These are phyloP conservation scores for Starmerella ratchasimensis DNA, from an alignment of 805 yeast species.

Conservation along the genomic window DNA sequence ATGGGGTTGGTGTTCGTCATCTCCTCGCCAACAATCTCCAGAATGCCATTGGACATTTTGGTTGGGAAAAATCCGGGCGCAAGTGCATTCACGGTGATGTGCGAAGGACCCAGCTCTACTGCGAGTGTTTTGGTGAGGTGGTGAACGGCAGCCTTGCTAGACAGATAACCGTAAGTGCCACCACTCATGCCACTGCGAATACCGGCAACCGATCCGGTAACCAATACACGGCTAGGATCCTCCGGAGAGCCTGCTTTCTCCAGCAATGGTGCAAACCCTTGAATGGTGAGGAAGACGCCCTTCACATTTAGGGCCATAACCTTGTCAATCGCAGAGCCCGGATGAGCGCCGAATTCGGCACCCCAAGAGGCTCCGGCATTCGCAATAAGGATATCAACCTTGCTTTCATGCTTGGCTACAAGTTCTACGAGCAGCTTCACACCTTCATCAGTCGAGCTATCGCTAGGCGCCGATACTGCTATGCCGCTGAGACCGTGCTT, in stretches of 20 bases:
- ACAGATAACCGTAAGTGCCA: conserved; percentile 56
- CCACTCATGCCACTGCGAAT: conserved; percentile 31
- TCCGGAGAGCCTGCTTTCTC: conserved; percentile 37
- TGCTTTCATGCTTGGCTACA: conserved; percentile 26
- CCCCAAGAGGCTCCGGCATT: conserved; percentile 80
- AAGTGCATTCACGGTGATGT: conserved; percentile 53
- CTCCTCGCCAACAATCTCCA: conserved; percentile 41
- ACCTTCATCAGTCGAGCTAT: conserved; percentile 39
- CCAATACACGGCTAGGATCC: conserved; percentile 51
- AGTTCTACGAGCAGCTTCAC: conserved; percentile 34
- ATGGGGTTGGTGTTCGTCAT: conserved; percentile 44
- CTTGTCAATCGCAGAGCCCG: conserved; percentile 47
- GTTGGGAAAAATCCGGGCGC: conserved; percentile 72
- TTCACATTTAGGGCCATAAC: conserved; percentile 49
- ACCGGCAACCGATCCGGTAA: conserved; percentile 57
- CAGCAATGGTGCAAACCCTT: conserved; percentile 46
- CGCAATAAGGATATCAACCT: conserved; percentile 52
- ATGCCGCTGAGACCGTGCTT: conserved; percentile 24
- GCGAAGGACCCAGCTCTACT: conserved; percentile 47
- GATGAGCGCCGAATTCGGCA: conserved; percentile 44
- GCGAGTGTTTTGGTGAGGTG: conserved; percentile 55
- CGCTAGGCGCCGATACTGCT: conserved; percentile 43
- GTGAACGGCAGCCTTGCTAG: conserved; percentile 63
- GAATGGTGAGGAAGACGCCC: conserved; percentile 56
- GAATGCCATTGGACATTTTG: conserved; percentile 56